phyloP scores from a whole-genome alignment of 768 basidiomycete genomes.

The Rossbeevera mucosa region DNA sequence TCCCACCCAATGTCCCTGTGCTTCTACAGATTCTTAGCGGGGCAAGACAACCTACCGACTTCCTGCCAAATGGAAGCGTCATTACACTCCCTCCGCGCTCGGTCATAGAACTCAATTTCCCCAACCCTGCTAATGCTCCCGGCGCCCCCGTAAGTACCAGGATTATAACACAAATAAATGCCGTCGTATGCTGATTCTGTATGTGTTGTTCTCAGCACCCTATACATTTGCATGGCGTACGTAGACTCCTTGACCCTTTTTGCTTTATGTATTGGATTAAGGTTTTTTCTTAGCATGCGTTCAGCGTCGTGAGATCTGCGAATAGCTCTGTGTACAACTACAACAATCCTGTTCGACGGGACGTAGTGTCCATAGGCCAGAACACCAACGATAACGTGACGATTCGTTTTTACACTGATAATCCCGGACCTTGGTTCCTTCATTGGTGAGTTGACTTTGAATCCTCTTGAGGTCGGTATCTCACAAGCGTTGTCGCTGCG shows the following conservation, averaged over 20 bases:
- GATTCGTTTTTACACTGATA: conserved; percentile 60
- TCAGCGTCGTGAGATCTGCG: conserved; percentile 34
- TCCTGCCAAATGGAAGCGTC: conserved; percentile 47
- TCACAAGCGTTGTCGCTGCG: background rate
- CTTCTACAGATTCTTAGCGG: conserved; percentile 60
- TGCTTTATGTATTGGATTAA: background rate
- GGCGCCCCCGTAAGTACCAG: conserved; percentile 28
- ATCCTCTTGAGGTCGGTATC: background rate
- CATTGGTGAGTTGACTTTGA: conserved; percentile 32
- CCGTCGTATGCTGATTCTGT: conserved; percentile 1
- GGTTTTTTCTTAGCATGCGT: conserved; percentile 27
- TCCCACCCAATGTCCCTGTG: conserved; percentile 44
- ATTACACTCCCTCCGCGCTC: conserved; percentile 41
- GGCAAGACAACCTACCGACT: conserved; percentile 37
- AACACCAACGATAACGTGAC: conserved; percentile 41
- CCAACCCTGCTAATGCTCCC: conserved; percentile 24
- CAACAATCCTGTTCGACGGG: conserved; percentile 34
- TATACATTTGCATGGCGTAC: conserved; percentile 41
- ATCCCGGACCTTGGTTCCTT: conserved; percentile 60
- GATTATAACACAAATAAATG: background rate
- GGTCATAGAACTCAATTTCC: conserved; percentile 45
- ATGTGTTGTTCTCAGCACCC: conserved; percentile 30
- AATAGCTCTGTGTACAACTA: conserved; percentile 32
- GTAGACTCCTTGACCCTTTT: conserved; percentile 4
- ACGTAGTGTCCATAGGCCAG: conserved; percentile 27